phyloP scores from a whole-genome alignment of 2,329 filamentous ascomycete genomes.

The Aspergillus cejpii region DNA sequence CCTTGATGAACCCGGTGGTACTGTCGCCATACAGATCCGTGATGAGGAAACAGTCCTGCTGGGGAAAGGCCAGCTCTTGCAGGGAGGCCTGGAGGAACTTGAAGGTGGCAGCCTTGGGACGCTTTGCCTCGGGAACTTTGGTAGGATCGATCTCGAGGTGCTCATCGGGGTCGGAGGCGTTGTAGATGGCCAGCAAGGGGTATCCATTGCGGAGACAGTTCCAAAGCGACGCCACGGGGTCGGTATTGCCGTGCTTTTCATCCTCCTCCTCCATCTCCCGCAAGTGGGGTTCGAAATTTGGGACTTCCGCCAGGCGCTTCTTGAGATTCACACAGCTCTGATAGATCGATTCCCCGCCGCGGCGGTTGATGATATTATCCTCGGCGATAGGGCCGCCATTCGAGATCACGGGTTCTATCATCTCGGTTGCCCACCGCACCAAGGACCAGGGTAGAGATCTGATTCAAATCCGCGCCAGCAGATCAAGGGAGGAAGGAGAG shows the following conservation, averaged over 20 bases:
- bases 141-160: conserved; percentile 61
- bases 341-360: conserved; percentile 90
- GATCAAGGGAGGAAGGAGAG: conserved; percentile 16
- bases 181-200: conserved; percentile 83
- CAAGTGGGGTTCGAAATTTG: conserved; percentile 70
- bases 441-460: conserved; percentile 6
- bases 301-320: conserved; percentile 73
- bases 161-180: conserved; percentile 65
- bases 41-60: conserved; percentile 83
- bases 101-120: conserved; percentile 80
- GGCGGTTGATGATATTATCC: conserved; percentile 94
- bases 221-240: conserved; percentile 89
- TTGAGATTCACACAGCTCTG: conserved; percentile 87
- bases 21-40: conserved; percentile 87
- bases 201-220: conserved; percentile 74
- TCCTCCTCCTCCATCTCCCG: conserved; percentile 65
- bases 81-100: conserved; percentile 88
- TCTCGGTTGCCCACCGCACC: conserved; percentile 22
- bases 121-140: conserved; percentile 61
- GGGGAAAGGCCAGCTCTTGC: conserved; percentile 69
- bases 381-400: conserved; percentile 54
- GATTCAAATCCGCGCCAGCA: conserved; percentile 31
- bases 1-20: conserved; percentile 96
- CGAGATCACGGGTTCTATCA: conserved; percentile 33
- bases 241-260: conserved; percentile 54